Percentiles rank a stretch among this genome's conserved stretches.
phyloP scores from a whole-genome alignment of 164 flowering plant genomes.

The Nymphaea colorata region DNA sequence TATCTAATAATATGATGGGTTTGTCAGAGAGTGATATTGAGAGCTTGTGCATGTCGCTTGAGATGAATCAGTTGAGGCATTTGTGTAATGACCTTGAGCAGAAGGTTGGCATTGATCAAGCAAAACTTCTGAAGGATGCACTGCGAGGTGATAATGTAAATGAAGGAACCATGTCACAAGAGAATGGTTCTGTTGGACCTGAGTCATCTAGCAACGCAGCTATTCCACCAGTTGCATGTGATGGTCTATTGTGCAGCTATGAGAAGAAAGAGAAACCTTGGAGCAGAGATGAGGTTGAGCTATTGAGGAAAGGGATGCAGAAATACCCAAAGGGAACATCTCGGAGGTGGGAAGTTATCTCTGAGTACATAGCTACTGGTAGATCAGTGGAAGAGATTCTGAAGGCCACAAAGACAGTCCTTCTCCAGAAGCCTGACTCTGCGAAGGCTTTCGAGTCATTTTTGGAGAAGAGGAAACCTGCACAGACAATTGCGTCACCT shows the following conservation, averaged over 20 bases:
- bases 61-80: conserved; percentile 37
- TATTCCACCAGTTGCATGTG: background rate
- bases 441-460: conserved; percentile 87
- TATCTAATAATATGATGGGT: conserved; percentile 20
- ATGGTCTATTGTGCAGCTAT: conserved; percentile 9
- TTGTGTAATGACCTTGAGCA: conserved; percentile 60
- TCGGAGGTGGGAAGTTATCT: conserved; percentile 91
- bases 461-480: conserved; percentile 85
- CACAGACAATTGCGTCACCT: conserved; percentile 63
- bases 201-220: conserved; percentile 7
- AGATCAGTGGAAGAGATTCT: conserved; percentile 88
- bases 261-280: conserved; percentile 47
- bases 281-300: conserved; percentile 71
- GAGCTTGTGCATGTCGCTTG: conserved; percentile 54
- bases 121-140: conserved; percentile 39
- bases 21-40: conserved; percentile 57
- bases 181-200: conserved; percentile 16
- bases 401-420: conserved; percentile 89
- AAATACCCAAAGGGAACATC: conserved; percentile 92
- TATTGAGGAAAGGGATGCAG: conserved; percentile 46
- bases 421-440: conserved; percentile 87
- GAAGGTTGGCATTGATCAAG: conserved; percentile 34
- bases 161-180: conserved; percentile 15
- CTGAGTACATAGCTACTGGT: conserved; percentile 88
- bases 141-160: conserved; percentile 20